Conservation (phyloP, 2,329 filamentous ascomycete species). For the Passalora sequoiae region DNA sequence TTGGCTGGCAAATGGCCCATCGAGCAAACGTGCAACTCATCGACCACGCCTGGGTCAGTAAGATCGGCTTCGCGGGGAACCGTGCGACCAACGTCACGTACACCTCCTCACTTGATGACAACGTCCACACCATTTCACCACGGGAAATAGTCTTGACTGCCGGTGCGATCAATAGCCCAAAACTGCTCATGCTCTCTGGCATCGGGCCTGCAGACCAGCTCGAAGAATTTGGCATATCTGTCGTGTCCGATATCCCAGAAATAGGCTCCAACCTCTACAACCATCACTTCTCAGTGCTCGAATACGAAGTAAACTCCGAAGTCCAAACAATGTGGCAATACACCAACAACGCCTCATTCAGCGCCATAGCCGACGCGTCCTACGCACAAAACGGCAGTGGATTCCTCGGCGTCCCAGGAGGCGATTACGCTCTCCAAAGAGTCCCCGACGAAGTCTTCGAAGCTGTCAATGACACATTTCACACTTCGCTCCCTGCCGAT, state of each 20-base stretch:
- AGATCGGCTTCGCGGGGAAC: constrained; percentile 9
- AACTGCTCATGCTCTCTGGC: constrained; percentile 54
- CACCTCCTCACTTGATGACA: neutral
- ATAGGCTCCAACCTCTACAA: constrained; percentile 54
- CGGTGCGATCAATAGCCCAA: constrained; percentile 38
- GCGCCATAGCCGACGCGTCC: constrained; percentile 17
- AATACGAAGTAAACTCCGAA: constrained; percentile 22
- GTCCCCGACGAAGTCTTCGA: constrained; percentile 4
- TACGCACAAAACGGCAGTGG: constrained; percentile 45
- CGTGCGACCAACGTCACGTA: constrained; percentile 9
- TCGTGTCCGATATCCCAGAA: constrained; percentile 53
- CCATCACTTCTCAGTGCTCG: constrained; percentile 29
- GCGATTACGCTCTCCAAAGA: constrained; percentile 35
- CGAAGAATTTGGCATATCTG: constrained; percentile 47
- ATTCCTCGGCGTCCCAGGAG: constrained; percentile 43
- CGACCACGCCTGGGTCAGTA: constrained; percentile 8
- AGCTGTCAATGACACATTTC: constrained; percentile 7
- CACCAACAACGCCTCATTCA: constrained; percentile 7
- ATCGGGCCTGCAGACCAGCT: constrained; percentile 54
- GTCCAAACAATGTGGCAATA: constrained; percentile 25
- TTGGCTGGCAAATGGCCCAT: constrained; percentile 7
- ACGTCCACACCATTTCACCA: neutral
- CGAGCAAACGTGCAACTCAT: constrained; percentile 12
- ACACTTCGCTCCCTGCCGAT: constrained; percentile 6
- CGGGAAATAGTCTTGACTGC: constrained; percentile 37